phyloP scores from a whole-genome alignment of 345 rosid species.

The Hypericum perforatum region DNA sequence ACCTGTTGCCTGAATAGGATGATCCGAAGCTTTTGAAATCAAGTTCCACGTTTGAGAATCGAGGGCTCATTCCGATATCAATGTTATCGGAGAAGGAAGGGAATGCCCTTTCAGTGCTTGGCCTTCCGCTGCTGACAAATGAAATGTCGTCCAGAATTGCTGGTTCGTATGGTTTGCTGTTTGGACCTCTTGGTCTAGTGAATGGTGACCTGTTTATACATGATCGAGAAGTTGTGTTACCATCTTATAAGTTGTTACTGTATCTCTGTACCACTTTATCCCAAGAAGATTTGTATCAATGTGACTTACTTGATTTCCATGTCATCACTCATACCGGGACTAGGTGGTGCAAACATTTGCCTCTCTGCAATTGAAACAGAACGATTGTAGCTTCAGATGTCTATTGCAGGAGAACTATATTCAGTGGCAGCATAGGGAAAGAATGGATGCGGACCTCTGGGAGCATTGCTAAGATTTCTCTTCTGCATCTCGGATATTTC shows the following conservation, averaged over 20 bases:
- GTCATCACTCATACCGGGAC: too few species aligned
- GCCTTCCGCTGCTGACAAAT: conserved; percentile 60
- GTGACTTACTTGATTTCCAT: too few species aligned
- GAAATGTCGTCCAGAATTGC: conserved; percentile 56
- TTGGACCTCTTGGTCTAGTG: conserved; percentile 22
- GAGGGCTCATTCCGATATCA: conserved; percentile 16
- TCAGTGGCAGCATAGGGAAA: neutral
- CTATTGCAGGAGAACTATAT: neutral
- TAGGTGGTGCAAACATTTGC: too few species aligned
- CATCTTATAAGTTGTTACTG: neutral
- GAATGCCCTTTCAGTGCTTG: conserved; percentile 36
- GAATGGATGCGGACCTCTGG: conserved; percentile 23
- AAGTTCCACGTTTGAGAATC: conserved; percentile 52
- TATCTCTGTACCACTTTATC: too few species aligned
- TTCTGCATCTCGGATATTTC: conserved; percentile 4
- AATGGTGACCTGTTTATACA: conserved; percentile 52
- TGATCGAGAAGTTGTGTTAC: neutral
- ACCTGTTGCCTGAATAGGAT: conserved; percentile 28
- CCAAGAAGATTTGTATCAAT: too few species aligned
- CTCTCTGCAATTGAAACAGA: neutral
- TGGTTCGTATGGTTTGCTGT: conserved; percentile 30
- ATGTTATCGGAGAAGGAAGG: conserved; percentile 28
- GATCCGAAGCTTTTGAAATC: conserved; percentile 37
- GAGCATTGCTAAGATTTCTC: neutral
- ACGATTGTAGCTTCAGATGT: too few species aligned